A percentile compares a stretch with the other conserved stretches of the same genome.
phyloP scores from a whole-genome alignment of 2,329 filamentous ascomycete species.

The Colletotrichum tanaceti region DNA sequence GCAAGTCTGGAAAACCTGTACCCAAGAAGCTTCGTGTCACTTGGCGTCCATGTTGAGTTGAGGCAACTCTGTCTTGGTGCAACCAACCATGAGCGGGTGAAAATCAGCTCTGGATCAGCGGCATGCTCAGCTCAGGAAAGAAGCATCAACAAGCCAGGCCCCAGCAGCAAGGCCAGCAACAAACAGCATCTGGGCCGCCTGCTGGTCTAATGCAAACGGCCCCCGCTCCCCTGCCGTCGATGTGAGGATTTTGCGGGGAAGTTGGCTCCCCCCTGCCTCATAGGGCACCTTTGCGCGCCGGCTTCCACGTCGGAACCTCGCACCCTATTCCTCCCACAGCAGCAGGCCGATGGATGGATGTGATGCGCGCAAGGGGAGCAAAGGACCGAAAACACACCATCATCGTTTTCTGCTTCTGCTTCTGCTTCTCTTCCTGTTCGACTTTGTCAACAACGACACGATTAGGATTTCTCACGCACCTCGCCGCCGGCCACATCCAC shows the following conservation, averaged over 20 bases:
- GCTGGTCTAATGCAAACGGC: conserved; percentile 37
- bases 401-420: too few relatives aligned
- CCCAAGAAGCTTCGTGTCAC: conserved; percentile 7
- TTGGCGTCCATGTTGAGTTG: conserved; percentile 10
- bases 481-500: conserved; percentile 32
- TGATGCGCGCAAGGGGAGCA: conserved; percentile 10
- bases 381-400: conserved; percentile 6
- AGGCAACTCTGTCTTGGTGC: conserved; percentile 5
- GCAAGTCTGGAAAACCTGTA: not conserved
- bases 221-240: conserved; percentile 31
- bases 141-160: conserved; percentile 13
- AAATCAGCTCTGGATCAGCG: conserved; percentile 1
- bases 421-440: not conserved
- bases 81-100: conserved; percentile 17
- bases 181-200: conserved; percentile 16
- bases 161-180: conserved; percentile 21
- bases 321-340: not conserved
- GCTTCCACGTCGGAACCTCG: not conserved
- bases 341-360: conserved; percentile 13
- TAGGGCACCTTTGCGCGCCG: conserved; percentile 24
- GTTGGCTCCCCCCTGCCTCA: conserved; percentile 24
- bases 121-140: conserved; percentile 9
- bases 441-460: conserved; percentile 9
- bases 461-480: conserved; percentile 12
- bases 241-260: conserved; percentile 40